Conservation (phyloP, 805 yeast species). For the Saccharomycopsis javanensis region DNA sequence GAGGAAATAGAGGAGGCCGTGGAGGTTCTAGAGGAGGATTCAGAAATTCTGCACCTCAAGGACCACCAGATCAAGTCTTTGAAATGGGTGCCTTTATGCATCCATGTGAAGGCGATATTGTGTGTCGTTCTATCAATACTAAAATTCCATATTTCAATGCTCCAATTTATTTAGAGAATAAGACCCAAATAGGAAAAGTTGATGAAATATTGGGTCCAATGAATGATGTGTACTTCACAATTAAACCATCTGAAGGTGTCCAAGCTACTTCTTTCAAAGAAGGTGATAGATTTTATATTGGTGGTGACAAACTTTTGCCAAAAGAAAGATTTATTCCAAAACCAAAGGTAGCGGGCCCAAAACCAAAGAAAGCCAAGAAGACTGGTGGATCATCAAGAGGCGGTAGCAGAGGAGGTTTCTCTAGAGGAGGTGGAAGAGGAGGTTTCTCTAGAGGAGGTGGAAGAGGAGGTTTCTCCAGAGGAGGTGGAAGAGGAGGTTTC, state of each 20-base stretch:
- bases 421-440: slow-evolving; percentile 35
- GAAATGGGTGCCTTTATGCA: slow-evolving; percentile 93
- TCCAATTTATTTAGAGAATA: slow-evolving; percentile 93
- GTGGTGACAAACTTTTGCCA: slow-evolving; percentile 90
- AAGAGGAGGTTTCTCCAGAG: slow-evolving; percentile 35
- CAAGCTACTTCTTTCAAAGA: slow-evolving; percentile 87
- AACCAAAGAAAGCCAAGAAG: slow-evolving; percentile 57
- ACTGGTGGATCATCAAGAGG: slow-evolving; percentile 43
- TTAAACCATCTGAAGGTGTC: slow-evolving; percentile 93
- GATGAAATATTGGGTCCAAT: slow-evolving; percentile 97
- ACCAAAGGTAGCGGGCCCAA: slow-evolving; percentile 77
- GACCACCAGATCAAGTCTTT: slow-evolving; percentile 91
- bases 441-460: slow-evolving; percentile 44
- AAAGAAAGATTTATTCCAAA: slow-evolving; percentile 95
- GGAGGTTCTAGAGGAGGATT: slow-evolving; percentile 45
- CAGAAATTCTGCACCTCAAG: slow-evolving; percentile 68
- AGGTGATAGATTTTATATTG: slow-evolving; percentile 94
- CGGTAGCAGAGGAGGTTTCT: slow-evolving; percentile 38
- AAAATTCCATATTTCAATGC: slow-evolving; percentile 93
- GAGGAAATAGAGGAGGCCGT: slow-evolving; percentile 49
- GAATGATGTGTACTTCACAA: slow-evolving; percentile 95
- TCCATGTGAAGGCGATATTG: slow-evolving; percentile 94
- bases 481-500: slow-evolving; percentile 37
- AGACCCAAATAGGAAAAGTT: slow-evolving; percentile 92
- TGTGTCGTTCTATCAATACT: slow-evolving; percentile 88